phyloP scores from a whole-genome alignment of 2,329 filamentous ascomycete species.

The Arthrocladium fulminans region DNA sequence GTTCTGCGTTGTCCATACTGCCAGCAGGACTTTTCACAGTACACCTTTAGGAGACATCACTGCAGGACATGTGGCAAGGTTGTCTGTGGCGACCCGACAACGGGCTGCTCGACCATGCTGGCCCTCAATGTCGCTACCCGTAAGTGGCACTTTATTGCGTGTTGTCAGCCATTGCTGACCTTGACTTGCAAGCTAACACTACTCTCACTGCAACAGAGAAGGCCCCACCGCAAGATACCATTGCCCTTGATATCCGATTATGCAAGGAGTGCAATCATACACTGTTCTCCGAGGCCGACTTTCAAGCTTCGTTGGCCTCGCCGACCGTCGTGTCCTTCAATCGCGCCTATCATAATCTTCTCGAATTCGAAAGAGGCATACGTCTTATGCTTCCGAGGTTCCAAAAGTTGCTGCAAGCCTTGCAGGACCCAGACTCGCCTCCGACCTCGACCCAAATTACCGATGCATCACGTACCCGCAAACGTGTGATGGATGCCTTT shows the following conservation, averaged over 20 bases:
- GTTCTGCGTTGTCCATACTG: constrained; percentile 85
- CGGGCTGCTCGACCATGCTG: constrained; percentile 75
- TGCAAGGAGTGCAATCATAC: constrained; percentile 77
- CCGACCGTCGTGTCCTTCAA: constrained; percentile 49
- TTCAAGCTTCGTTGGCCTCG: constrained; percentile 57
- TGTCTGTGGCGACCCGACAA: constrained; percentile 79
- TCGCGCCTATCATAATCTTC: constrained; percentile 70
- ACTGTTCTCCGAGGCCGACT: constrained; percentile 67
- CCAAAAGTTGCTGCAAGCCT: constrained; percentile 61
- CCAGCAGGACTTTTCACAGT: constrained; percentile 87
- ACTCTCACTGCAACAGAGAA: constrained; percentile 20
- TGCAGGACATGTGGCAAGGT: constrained; percentile 89
- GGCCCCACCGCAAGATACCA: constrained; percentile 30
- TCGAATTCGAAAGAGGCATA: constrained; percentile 83
- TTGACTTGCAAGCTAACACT: constrained; percentile 19
- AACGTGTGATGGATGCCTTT: constrained; percentile 79
- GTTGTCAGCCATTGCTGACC: constrained; percentile 17
- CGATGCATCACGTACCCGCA: constrained; percentile 83
- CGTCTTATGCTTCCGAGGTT: constrained; percentile 72
- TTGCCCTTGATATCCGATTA: constrained; percentile 77
- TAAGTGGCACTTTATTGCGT: constrained; percentile 32
- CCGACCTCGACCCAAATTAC: constrained; percentile 63
- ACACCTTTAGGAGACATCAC: constrained; percentile 88
- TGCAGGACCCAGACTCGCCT: constrained; percentile 64
- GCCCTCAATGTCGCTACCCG: constrained; percentile 64